phyloP scores from a whole-genome alignment of 129 eudicot genomes.

The Arctium lappa region DNA sequence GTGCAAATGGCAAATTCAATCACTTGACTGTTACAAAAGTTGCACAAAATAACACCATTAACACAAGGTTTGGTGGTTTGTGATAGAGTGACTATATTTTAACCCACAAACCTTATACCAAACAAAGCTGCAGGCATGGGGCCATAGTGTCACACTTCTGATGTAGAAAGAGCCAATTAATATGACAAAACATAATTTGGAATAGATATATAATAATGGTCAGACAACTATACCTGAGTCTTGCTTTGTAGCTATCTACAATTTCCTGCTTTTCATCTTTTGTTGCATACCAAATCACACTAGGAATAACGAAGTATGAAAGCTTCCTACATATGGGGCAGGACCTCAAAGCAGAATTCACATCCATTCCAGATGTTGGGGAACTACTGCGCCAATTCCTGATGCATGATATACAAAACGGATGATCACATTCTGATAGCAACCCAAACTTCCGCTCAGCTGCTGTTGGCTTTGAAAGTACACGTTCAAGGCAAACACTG shows the following conservation, averaged over 20 bases:
- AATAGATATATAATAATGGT: background rate
- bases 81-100: background rate
- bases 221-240: conserved; percentile 49
- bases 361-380: conserved; percentile 82
- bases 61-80: background rate
- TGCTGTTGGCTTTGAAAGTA: conserved; percentile 58
- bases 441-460: conserved; percentile 86
- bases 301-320: conserved; percentile 90
- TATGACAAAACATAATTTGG: background rate
- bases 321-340: conserved; percentile 94
- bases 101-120: background rate
- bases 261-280: conserved; percentile 81
- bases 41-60: background rate
- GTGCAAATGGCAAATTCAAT: background rate
- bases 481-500: conserved; percentile 90
- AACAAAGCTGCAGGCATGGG: background rate
- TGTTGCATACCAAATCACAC: conserved; percentile 85
- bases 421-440: conserved; percentile 92
- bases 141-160: background rate
- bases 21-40: background rate
- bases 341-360: conserved; percentile 81
- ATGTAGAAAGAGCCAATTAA: background rate
- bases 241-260: conserved; percentile 68
- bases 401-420: conserved; percentile 86
- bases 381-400: conserved; percentile 94